A percentile compares a stretch with the other conserved stretches of the same genome.
These are phyloP conservation scores for Trichomonascaceae sp. DNA, from an alignment of 1,139 yeast species.

Conservation along the genomic window DNA sequence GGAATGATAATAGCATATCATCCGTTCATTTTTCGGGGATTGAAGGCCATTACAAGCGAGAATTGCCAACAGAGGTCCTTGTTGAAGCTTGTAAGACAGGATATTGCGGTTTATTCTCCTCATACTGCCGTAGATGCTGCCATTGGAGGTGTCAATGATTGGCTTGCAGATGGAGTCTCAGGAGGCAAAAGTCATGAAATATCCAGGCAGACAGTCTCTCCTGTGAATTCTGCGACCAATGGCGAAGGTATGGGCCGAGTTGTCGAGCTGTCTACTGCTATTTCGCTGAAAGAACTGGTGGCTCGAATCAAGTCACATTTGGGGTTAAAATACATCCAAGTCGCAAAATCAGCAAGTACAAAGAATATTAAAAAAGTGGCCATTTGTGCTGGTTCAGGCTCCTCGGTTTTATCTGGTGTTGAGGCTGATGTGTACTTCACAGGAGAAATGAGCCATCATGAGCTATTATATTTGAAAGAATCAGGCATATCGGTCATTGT, in stretches of 20 bases:
- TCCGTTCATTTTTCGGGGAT: conserved; percentile 87
- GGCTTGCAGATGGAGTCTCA: conserved; percentile 64
- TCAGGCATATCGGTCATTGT: conserved; percentile 66
- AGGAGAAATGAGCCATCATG: conserved; percentile 94
- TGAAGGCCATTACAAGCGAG: conserved; percentile 59
- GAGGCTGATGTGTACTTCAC: conserved; percentile 76
- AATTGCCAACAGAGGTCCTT: conserved; percentile 82
- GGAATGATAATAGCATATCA: conserved; percentile 65
- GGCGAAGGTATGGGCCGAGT: conserved; percentile 73
- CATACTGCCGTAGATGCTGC: conserved; percentile 97
- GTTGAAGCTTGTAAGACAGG: conserved; percentile 62
- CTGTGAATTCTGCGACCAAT: background rate
- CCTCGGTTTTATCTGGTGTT: conserved; percentile 55
- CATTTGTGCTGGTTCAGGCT: conserved; percentile 95
- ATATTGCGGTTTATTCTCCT: conserved; percentile 85
- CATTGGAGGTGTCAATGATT: conserved; percentile 85
- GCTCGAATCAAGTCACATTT: conserved; percentile 50
- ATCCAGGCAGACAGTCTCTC: conserved; percentile 17
- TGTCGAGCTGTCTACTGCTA: conserved; percentile 44
- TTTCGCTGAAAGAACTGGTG: conserved; percentile 44
- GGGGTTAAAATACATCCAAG: conserved; percentile 53
- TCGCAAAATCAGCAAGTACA: conserved; percentile 45
- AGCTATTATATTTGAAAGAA: conserved; percentile 66
- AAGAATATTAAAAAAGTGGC: conserved; percentile 46
- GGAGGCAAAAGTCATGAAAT: conserved; percentile 25